These are phyloP conservation scores for Castanea sativa DNA, from an alignment of 306 rosid genomes.

Conservation along the genomic window DNA sequence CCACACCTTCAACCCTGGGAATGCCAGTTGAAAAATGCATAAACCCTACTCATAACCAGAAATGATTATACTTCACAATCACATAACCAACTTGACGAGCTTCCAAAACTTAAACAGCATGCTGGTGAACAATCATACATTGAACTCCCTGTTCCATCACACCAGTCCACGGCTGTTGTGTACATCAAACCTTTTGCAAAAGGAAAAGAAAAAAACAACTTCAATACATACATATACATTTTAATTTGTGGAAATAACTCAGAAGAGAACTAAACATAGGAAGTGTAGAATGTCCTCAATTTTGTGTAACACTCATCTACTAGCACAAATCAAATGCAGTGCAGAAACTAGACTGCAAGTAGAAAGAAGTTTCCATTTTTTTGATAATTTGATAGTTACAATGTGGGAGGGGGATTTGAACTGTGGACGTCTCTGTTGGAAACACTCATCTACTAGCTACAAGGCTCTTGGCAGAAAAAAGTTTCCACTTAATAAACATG, in stretches of 20 bases:
- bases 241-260: background rate
- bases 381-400: too few species aligned
- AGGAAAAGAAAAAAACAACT: background rate
- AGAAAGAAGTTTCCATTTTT: background rate
- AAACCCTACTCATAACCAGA: background rate
- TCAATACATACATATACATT: background rate
- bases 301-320: background rate
- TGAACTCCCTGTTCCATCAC: background rate
- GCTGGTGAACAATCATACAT: background rate
- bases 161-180: background rate
- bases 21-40: background rate
- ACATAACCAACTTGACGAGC: background rate
- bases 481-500: background rate
- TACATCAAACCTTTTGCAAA: constrained; percentile 5
- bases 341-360: background rate
- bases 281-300: background rate
- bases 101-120: background rate
- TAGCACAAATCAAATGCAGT: background rate
- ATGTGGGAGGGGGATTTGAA: too few species aligned
- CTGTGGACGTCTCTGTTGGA: too few species aligned
- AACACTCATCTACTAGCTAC: too few species aligned
- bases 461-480: background rate
- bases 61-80: background rate
- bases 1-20: background rate
- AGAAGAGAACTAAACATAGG: background rate